Conservation (phyloP, 306 rosid species). For the Parietaria judaica region DNA sequence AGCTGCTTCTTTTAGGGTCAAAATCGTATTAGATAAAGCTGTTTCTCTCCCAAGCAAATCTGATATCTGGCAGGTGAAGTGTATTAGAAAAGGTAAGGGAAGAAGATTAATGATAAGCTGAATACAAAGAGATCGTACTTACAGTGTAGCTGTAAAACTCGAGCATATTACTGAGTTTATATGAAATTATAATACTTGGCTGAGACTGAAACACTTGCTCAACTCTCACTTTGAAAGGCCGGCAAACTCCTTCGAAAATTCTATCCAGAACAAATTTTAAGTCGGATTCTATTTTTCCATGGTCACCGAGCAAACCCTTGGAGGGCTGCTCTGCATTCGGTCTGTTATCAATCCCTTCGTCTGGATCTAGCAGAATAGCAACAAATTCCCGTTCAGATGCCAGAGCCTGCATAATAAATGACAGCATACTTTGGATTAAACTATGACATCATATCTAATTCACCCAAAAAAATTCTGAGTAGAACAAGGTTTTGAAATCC, state of each 20-base stretch:
- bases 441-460: slow-evolving; percentile 4
- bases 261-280: slow-evolving; percentile 90
- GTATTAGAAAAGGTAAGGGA: slow-evolving; percentile 8
- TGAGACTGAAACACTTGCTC: slow-evolving; percentile 97
- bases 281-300: slow-evolving; percentile 62
- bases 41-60: slow-evolving; percentile 93
- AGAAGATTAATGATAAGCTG: neutral
- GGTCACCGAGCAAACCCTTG: slow-evolving; percentile 38
- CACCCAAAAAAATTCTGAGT: neutral
- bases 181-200: slow-evolving; percentile 80
- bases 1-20: slow-evolving; percentile 83
- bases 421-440: slow-evolving; percentile 4
- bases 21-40: slow-evolving; percentile 72
- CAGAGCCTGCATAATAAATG: slow-evolving; percentile 58
- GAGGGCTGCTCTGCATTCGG: slow-evolving; percentile 48
- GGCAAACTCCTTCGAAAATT: slow-evolving; percentile 96
- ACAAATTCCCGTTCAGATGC: slow-evolving; percentile 99
- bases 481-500: slow-evolving; percentile 19
- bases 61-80: slow-evolving; percentile 50
- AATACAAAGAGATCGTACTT: slow-evolving; percentile 29
- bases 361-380: slow-evolving; percentile 71
- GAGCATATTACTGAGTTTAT: slow-evolving; percentile 83
- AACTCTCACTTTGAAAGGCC: slow-evolving; percentile 96
- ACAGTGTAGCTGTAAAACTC: slow-evolving; percentile 93
- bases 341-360: slow-evolving; percentile 47